These are phyloP conservation scores for Pulveroboletus ravenelii DNA, from an alignment of 768 basidiomycete species.

Conservation along the genomic window DNA sequence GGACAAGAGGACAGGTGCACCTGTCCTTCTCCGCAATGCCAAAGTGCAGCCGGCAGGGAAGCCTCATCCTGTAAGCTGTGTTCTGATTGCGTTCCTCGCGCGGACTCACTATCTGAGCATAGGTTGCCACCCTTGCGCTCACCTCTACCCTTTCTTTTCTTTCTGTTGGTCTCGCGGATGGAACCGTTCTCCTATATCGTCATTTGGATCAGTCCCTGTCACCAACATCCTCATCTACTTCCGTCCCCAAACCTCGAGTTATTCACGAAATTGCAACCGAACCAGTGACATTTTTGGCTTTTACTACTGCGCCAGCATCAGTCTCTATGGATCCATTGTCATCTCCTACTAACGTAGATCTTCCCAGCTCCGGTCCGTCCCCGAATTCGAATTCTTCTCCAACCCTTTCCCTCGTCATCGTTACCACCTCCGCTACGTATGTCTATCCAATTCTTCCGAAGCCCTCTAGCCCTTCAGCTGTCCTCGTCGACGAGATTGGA, in stretches of 20 bases:
- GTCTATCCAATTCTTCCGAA: conserved; percentile 70
- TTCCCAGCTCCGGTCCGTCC: conserved; percentile 10
- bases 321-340: conserved; percentile 21
- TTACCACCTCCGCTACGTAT: conserved; percentile 81
- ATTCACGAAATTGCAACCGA: conserved; percentile 83
- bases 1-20: conserved; percentile 61
- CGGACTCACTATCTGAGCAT: neutral
- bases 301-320: conserved; percentile 42
- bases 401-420: conserved; percentile 69
- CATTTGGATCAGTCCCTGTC: conserved; percentile 88
- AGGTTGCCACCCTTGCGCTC: conserved; percentile 78
- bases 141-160: conserved; percentile 77
- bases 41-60: conserved; percentile 73
- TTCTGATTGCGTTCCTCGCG: neutral
- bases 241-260: conserved; percentile 80
- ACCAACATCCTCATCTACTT: conserved; percentile 57
- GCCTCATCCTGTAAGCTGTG: conserved; percentile 64
- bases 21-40: conserved; percentile 64
- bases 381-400: conserved; percentile 25
- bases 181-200: conserved; percentile 85
- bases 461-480: conserved; percentile 59
- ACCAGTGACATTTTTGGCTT: conserved; percentile 90
- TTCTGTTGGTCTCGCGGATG: conserved; percentile 91
- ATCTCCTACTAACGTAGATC: conserved; percentile 12
- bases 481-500: conserved; percentile 82